phyloP scores from a whole-genome alignment of 2,329 filamentous ascomycete genomes.

The Aplosporella prunicola region DNA sequence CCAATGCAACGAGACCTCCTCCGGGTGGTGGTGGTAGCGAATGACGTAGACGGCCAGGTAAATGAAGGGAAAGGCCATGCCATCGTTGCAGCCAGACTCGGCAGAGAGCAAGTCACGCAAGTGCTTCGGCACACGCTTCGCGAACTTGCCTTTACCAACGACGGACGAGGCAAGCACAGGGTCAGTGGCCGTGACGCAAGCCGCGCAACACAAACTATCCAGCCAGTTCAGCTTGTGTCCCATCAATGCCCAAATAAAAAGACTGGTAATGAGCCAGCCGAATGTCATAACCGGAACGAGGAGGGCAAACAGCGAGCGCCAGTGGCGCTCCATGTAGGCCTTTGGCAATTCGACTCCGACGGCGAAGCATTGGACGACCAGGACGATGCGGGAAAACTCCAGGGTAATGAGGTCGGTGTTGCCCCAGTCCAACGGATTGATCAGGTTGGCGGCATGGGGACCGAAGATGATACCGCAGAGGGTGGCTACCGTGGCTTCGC shows the following conservation, averaged over 20 bases:
- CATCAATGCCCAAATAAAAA: slow-evolving; percentile 88
- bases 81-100: slow-evolving; percentile 97
- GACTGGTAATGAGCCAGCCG: slow-evolving; percentile 84
- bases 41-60: slow-evolving; percentile 89
- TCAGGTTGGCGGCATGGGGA: slow-evolving; percentile 71
- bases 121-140: slow-evolving; percentile 95
- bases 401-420: slow-evolving; percentile 79
- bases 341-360: slow-evolving; percentile 84
- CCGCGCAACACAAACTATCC: slow-evolving; percentile 75
- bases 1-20: slow-evolving; percentile 71
- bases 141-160: slow-evolving; percentile 97
- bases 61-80: slow-evolving; percentile 98
- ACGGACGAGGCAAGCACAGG: slow-evolving; percentile 95
- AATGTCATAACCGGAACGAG: slow-evolving; percentile 95
- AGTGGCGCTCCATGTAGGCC: slow-evolving; percentile 96
- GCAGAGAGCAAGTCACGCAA: slow-evolving; percentile 88
- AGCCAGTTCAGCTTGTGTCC: slow-evolving; percentile 72
- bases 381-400: slow-evolving; percentile 79
- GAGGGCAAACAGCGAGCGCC: slow-evolving; percentile 81
- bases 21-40: slow-evolving; percentile 61
- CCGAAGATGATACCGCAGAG: slow-evolving; percentile 83
- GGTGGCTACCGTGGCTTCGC: slow-evolving; percentile 90
- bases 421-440: slow-evolving; percentile 67
- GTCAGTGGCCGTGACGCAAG: slow-evolving; percentile 94
- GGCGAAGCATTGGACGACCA: slow-evolving; percentile 88